phyloP scores from a whole-genome alignment of 441 rosid genomes.

The Jatropha multifida region DNA sequence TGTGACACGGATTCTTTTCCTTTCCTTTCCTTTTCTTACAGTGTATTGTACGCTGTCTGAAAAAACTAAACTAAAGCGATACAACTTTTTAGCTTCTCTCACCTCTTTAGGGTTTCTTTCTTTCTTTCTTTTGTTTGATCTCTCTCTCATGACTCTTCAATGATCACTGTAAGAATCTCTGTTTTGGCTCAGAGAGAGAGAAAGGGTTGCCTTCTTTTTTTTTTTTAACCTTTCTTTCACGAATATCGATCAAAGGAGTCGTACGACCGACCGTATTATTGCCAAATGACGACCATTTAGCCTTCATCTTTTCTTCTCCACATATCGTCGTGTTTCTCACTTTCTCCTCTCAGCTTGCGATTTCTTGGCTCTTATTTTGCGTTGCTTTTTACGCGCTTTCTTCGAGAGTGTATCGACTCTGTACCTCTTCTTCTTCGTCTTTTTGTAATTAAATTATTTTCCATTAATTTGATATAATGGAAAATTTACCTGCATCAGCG shows the following conservation, averaged over 20 bases:
- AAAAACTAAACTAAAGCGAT: conserved; percentile 27
- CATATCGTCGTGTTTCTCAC: conserved; percentile 4
- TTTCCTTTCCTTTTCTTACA: too few relatives aligned
- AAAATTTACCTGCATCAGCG: too few relatives aligned
- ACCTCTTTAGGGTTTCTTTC: background rate
- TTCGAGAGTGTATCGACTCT: background rate
- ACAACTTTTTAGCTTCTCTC: conserved; percentile 8
- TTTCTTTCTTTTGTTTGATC: background rate
- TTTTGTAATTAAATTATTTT: too few relatives aligned
- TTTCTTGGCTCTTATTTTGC: background rate
- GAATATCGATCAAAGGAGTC: conserved; percentile 11
- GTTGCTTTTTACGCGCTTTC: background rate
- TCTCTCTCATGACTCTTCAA: too few relatives aligned
- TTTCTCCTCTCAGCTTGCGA: background rate
- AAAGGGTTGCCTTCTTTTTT: background rate
- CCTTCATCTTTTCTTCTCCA: background rate
- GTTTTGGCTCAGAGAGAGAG: conserved; percentile 18
- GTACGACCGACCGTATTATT: conserved; percentile 42
- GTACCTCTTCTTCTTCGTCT: background rate
- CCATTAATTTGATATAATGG: too few relatives aligned
- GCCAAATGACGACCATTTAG: conserved; percentile 35
- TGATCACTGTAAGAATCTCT: conserved; percentile 31
- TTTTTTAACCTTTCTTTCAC: conserved; percentile 5
- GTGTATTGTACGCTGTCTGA: background rate
- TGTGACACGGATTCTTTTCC: conserved; percentile 25